A percentile compares a stretch with the other conserved stretches of the same genome.
Evolutionary conservation across 441 rosid genomes (phyloP).

Genomic region (Eruca vesicaria): DNA sequence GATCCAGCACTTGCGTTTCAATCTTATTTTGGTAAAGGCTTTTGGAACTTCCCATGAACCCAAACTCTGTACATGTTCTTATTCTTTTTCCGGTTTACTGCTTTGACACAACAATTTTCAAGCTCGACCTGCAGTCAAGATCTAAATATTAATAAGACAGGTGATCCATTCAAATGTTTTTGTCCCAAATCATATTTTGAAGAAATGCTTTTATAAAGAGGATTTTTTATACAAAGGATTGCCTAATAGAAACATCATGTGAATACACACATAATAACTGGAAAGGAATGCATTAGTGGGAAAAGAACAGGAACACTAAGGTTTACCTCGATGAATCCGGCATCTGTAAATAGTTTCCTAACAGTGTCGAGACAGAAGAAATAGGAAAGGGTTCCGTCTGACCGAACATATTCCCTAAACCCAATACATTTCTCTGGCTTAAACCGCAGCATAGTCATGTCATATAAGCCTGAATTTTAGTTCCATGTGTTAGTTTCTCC

Average conservation of each 20-base stretch:
- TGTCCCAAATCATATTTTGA: background rate
- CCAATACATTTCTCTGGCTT: slow-evolving; percentile 67
- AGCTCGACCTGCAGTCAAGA: slow-evolving; percentile 61
- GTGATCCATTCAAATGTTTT: background rate
- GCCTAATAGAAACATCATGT: background rate
- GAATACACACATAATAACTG: background rate
- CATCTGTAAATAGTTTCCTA: slow-evolving; percentile 53
- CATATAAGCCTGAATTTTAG: slow-evolving; percentile 69
- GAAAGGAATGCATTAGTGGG: background rate
- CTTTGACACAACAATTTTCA: slow-evolving; percentile 77
- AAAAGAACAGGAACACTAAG: background rate
- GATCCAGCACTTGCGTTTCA: background rate
- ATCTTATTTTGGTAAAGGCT: slow-evolving; percentile 35
- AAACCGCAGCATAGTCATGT: slow-evolving; percentile 93
- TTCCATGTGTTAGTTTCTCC: slow-evolving; percentile 19
- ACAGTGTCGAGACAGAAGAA: slow-evolving; percentile 75
- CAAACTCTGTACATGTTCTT: slow-evolving; percentile 80
- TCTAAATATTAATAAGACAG: background rate
- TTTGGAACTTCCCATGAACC: slow-evolving; percentile 93
- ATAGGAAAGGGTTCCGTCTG: slow-evolving; percentile 89
- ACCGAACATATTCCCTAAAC: slow-evolving; percentile 71
- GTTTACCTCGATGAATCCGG: slow-evolving; percentile 77
- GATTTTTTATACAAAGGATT: background rate
- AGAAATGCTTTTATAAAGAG: too few species aligned
- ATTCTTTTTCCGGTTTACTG: slow-evolving; percentile 65